A percentile compares a stretch with the other conserved stretches of the same genome.
Evolutionary conservation across 2,329 filamentous ascomycete genomes (phyloP).

Genomic region (Albophoma yamanashiensis): DNA sequence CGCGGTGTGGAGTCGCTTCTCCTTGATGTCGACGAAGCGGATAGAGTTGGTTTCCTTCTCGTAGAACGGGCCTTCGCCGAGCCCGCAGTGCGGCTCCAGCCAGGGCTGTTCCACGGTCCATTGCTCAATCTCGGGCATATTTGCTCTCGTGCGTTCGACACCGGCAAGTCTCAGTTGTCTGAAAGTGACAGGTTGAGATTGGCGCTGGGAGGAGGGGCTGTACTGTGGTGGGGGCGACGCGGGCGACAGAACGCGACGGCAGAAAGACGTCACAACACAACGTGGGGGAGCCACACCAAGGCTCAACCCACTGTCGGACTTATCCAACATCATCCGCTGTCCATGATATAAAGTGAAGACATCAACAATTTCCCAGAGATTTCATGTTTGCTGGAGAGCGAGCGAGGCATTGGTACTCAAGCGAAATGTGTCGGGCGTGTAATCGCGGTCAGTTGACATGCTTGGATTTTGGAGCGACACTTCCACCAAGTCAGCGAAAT

Average conservation of each 20-base stretch:
- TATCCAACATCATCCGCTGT: neutral
- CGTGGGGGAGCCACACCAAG: neutral
- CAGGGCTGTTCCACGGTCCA: conserved; percentile 44
- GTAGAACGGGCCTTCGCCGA: conserved; percentile 69
- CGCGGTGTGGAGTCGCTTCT: conserved; percentile 62
- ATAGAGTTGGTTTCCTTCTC: conserved; percentile 54
- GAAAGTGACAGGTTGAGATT: neutral
- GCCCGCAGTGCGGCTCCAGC: conserved; percentile 50
- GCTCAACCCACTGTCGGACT: neutral
- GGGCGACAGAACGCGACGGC: neutral
- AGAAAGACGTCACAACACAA: neutral
- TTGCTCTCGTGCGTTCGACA: neutral
- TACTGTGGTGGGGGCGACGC: neutral
- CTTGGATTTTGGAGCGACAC: neutral
- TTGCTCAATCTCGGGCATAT: conserved; percentile 16
- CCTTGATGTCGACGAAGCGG: conserved; percentile 76
- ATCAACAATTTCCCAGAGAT: neutral
- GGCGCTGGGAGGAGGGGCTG: neutral
- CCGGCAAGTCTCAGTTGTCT: neutral
- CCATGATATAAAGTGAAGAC: neutral
- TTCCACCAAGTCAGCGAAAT: neutral
- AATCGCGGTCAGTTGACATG: neutral
- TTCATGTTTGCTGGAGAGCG: neutral
- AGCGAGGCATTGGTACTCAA: neutral
- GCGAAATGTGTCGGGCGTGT: neutral